Evolutionary conservation across 179 eudicot species (phyloP), one percentile per base, ranked within the genome.

Genomic region (Corrigiola litoralis): DNA sequence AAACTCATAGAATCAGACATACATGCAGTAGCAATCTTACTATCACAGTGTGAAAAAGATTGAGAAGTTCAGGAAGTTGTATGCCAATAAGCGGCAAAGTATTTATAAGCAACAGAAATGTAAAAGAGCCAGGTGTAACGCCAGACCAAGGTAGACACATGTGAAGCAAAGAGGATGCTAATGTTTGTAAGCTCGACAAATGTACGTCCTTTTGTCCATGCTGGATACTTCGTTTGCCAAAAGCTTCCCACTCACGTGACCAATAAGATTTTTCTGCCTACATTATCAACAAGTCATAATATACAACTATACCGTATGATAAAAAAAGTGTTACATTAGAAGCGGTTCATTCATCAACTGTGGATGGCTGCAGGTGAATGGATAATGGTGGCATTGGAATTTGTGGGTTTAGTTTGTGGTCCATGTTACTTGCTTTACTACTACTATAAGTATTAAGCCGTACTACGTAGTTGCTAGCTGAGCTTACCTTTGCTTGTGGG

Each of bases 51-150:
- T 17, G 21, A 20, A 4, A 6, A 5, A 47, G 21, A 31, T 1
- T 20, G 13, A 56, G 24, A 38, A 58, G 63, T 58, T 12, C 48
- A 58, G 14, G 13, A 2, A 41, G 6, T 60, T 60, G 34, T n/a
- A n/a, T n/a, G n/a, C n/a, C n/a, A n/a, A n/a, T n/a, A 40, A 60
- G 64, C 64, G 64, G 64, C 64, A 60, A 60, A 60, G 25, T 6
- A 38, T 49, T 27, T 37, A 41, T 60, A 60, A 60, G 33, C 24
- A 16, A 3, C 7, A 41, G 27, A 27, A 25, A 6, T 9, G 6
- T 55, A 31, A 24, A 11, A 3, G 16, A 60, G 49, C 49, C 64
- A 60, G 17, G 48, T 60, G 64, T 60, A 60, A 60, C 51, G 49
- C 42, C 25, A 42, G 8, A 41, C 51, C 11, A 42, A 12, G 20